These are phyloP conservation scores for Schizosaccharomyces cryophilus DNA, from an alignment of 805 yeast species.

Conservation along the genomic window DNA sequence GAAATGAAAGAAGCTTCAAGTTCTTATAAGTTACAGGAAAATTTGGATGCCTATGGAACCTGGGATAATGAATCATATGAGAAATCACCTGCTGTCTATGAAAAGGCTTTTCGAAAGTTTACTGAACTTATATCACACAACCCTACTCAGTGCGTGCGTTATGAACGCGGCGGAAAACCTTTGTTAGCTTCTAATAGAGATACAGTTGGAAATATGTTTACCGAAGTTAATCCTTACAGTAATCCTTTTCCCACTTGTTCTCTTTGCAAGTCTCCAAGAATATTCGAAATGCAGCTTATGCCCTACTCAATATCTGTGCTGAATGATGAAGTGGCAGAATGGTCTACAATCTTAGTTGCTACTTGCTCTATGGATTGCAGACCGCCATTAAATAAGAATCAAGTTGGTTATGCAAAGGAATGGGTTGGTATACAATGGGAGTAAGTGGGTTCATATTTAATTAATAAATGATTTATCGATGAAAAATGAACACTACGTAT, in stretches of 20 bases:
- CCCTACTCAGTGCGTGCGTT: conserved; percentile 67
- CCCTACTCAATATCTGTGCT: conserved; percentile 73
- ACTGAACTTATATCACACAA: conserved; percentile 53
- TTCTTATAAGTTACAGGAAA: background rate
- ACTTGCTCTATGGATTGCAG: conserved; percentile 46
- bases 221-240: conserved; percentile 1
- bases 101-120: conserved; percentile 57
- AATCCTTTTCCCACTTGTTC: conserved; percentile 32
- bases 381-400: conserved; percentile 28
- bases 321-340: conserved; percentile 38
- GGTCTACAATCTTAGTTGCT: conserved; percentile 81
- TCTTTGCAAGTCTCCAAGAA: conserved; percentile 27
- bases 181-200: conserved; percentile 45
- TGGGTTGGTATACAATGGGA: conserved; percentile 81
- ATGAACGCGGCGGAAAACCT: conserved; percentile 59
- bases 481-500: no score
- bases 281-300: conserved; percentile 75
- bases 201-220: conserved; percentile 21
- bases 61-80: conserved; percentile 8
- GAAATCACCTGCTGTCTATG: conserved; percentile 21
- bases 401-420: conserved; percentile 63
- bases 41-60: conserved; percentile 4
- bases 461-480: no score
- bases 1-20: background rate
- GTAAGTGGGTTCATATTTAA: conserved; percentile 7